A percentile compares a stretch with the other conserved stretches of the same genome.
Evolutionary conservation across 2,329 filamentous ascomycete species (phyloP).

Genomic region (Talaromyces sp.): DNA sequence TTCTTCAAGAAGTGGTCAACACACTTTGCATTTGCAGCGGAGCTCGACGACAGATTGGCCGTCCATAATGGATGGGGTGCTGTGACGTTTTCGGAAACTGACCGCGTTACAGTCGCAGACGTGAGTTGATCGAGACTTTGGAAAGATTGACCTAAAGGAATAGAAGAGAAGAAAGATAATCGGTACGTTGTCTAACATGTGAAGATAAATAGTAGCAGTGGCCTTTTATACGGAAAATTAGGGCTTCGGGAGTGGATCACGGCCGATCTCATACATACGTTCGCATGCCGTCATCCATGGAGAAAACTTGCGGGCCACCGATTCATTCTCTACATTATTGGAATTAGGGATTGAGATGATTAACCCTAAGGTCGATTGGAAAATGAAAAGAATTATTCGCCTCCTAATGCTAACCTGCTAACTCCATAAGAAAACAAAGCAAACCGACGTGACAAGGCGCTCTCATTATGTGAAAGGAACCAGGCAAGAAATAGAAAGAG

Average conservation of each 20-base stretch:
- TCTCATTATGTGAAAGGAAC: not conserved
- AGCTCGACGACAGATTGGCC: constrained; percentile 29
- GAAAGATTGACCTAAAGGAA: not conserved
- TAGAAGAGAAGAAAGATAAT: not conserved
- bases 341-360: constrained; percentile 1
- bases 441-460: not conserved
- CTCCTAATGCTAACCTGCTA: constrained; percentile 2
- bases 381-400: not conserved
- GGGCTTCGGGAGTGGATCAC: constrained; percentile 8
- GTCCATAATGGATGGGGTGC: constrained; percentile 16
- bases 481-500: not conserved
- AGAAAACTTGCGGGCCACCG: constrained; percentile 9
- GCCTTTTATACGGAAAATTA: constrained; percentile 11
- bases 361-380: not conserved
- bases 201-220: not conserved
- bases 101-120: not conserved
- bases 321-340: not conserved
- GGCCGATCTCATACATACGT: constrained; percentile 20
- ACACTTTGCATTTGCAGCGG: constrained; percentile 30
- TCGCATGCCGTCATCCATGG: constrained; percentile 22
- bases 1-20: not conserved
- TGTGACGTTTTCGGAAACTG: constrained; percentile 1
- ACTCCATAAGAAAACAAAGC: not conserved
- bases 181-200: not conserved
- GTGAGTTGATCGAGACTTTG: not conserved